phyloP scores from a whole-genome alignment of 257 asterid species.

The Lavandula angustifolia region DNA sequence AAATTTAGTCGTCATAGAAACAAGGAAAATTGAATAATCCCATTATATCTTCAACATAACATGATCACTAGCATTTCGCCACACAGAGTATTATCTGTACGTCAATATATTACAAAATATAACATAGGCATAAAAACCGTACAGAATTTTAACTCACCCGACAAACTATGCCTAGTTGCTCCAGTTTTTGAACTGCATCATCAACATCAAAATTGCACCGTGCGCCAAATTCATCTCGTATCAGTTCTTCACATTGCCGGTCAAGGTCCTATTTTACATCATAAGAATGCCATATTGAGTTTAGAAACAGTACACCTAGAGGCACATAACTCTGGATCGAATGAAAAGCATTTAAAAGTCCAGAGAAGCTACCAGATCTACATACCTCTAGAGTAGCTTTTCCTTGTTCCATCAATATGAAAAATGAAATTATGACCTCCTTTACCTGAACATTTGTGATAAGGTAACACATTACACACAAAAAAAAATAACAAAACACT shows the following conservation, averaged over 20 bases:
- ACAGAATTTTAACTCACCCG: slow-evolving; percentile 59
- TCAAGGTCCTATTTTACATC: slow-evolving; percentile 74
- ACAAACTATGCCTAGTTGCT: slow-evolving; percentile 80
- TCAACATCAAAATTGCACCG: slow-evolving; percentile 87
- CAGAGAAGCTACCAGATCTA: slow-evolving; percentile 18
- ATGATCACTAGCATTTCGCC: slow-evolving; percentile 3
- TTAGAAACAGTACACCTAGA: no score
- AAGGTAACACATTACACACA: no score
- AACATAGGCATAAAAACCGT: slow-evolving; percentile 1
- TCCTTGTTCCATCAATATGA: slow-evolving; percentile 96
- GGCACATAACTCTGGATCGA: slow-evolving; percentile 10
- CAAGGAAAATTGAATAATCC: not conserved
- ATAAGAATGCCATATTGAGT: not conserved
- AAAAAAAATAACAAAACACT: no score
- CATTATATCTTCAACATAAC: slow-evolving; percentile 5
- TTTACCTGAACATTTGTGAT: slow-evolving; percentile 65
- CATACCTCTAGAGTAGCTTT: slow-evolving; percentile 88
- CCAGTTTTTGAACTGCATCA: slow-evolving; percentile 89
- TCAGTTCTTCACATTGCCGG: slow-evolving; percentile 81
- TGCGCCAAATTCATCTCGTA: slow-evolving; percentile 87
- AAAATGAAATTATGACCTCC: slow-evolving; percentile 92
- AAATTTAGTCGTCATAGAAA: not conserved
- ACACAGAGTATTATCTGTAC: not conserved
- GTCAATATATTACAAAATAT: slow-evolving; percentile 1
- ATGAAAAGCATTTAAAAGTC: slow-evolving; percentile 13